Conservation (phyloP, 1,284 basidiomycete genomes). For the Leccinum subspadiceum region DNA sequence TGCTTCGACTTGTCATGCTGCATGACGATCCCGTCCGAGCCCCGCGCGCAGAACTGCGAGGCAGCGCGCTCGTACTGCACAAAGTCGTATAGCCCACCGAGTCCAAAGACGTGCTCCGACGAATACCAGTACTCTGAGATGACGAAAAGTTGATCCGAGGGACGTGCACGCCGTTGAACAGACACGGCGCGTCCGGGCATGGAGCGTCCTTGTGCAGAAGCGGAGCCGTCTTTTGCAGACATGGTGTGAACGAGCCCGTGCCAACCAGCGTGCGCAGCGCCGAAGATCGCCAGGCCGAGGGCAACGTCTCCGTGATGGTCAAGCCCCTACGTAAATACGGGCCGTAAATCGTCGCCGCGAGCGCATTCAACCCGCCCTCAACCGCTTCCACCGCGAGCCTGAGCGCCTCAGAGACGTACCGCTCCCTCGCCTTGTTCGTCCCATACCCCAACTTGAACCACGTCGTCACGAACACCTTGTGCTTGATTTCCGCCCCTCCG, state of each 20-base stretch:
- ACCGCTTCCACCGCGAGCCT: slow-evolving; percentile 40
- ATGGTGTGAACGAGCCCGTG: slow-evolving; percentile 88
- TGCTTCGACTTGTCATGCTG: slow-evolving; percentile 60
- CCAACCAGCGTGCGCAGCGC: slow-evolving; percentile 71
- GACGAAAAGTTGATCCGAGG: slow-evolving; percentile 89
- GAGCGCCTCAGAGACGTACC: slow-evolving; percentile 77
- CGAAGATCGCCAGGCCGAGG: slow-evolving; percentile 40
- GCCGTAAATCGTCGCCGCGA: slow-evolving; percentile 67
- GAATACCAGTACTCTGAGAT: slow-evolving; percentile 99
- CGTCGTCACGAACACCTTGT: slow-evolving; percentile 97
- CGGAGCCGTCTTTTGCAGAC: slow-evolving; percentile 71
- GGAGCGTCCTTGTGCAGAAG: slow-evolving; percentile 85
- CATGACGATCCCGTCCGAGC: slow-evolving; percentile 76
- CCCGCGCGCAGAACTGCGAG: slow-evolving; percentile 76
- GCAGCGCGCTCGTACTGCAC: slow-evolving; percentile 95
- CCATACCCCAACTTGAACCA: slow-evolving; percentile 89
- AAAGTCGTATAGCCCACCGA: slow-evolving; percentile 95
- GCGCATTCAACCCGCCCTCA: slow-evolving; percentile 24
- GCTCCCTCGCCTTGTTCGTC: slow-evolving; percentile 92
- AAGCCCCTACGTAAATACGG: slow-evolving; percentile 91
- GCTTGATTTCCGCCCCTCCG: slow-evolving; percentile 83
- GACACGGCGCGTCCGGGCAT: slow-evolving; percentile 83
- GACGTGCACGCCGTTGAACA: slow-evolving; percentile 96
- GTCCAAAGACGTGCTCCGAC: slow-evolving; percentile 91
- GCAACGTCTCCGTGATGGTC: slow-evolving; percentile 50